Percentiles rank a stretch among this genome's conserved stretches.
Conservation (phyloP, 768 basidiomycete species). For the Boletus reticulatus region DNA sequence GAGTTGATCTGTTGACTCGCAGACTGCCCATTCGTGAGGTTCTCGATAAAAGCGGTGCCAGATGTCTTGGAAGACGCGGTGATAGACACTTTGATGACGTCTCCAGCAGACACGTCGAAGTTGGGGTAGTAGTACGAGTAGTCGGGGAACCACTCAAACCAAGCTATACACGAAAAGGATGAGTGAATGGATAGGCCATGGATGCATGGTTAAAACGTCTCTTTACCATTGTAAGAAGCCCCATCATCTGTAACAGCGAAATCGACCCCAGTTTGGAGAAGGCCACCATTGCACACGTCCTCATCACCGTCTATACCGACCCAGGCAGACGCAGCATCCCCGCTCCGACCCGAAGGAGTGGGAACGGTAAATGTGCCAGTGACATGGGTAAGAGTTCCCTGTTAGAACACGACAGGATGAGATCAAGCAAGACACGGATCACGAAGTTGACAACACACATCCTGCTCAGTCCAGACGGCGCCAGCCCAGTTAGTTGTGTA, state of each 20-base stretch:
- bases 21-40: neutral
- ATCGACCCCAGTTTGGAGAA: conserved; percentile 6
- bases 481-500: conserved; percentile 1
- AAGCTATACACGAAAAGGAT: conserved; percentile 1
- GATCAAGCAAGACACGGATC: neutral
- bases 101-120: conserved; percentile 4
- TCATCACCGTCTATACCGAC: conserved; percentile 8
- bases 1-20: neutral
- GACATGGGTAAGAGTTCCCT: conserved; percentile 6
- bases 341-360: neutral
- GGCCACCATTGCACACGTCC: neutral
- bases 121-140: accelerated
- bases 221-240: conserved; percentile 1
- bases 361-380: conserved; percentile 2
- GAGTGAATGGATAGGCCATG: neutral
- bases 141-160: conserved; percentile 10
- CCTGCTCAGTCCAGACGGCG: neutral
- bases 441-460: neutral
- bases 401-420: neutral
- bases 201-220: neutral
- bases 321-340: neutral
- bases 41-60: neutral
- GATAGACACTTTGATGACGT: neutral
- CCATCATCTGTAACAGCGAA: neutral
- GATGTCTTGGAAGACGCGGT: neutral